Conservation (phyloP, 2,329 filamentous ascomycete species). For the Botryosphaeria agaves region DNA sequence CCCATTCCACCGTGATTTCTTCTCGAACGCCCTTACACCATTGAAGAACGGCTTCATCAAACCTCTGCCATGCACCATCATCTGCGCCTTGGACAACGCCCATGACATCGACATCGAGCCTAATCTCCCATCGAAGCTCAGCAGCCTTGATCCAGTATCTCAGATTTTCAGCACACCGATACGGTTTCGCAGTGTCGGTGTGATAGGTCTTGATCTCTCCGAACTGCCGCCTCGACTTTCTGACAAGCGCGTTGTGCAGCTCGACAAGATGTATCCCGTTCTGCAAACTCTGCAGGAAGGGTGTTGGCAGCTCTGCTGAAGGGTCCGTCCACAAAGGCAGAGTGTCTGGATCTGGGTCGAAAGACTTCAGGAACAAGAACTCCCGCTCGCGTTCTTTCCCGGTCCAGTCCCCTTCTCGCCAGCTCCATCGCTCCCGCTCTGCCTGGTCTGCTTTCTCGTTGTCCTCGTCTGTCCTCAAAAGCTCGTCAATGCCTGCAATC, state of each 20-base stretch:
- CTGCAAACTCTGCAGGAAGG: slow-evolving; percentile 56
- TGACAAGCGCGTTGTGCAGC: slow-evolving; percentile 78
- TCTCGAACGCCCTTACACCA: slow-evolving; percentile 74
- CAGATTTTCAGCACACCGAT: slow-evolving; percentile 83
- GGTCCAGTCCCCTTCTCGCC: slow-evolving; percentile 57
- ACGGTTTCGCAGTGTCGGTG: slow-evolving; percentile 86
- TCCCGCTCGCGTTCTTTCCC: slow-evolving; percentile 68
- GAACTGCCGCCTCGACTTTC: slow-evolving; percentile 71
- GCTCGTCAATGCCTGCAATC: slow-evolving; percentile 60
- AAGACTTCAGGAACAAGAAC: slow-evolving; percentile 61
- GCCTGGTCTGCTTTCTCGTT: slow-evolving; percentile 57
- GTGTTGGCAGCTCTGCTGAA: slow-evolving; percentile 42
- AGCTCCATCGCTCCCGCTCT: slow-evolving; percentile 60
- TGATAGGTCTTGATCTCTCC: slow-evolving; percentile 80
- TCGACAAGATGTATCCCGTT: slow-evolving; percentile 69
- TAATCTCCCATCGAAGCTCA: slow-evolving; percentile 81
- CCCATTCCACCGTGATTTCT: slow-evolving; percentile 64
- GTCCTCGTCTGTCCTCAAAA: slow-evolving; percentile 61
- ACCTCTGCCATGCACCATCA: slow-evolving; percentile 55
- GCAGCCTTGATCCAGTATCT: slow-evolving; percentile 94
- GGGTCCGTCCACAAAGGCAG: slow-evolving; percentile 51
- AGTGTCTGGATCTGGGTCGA: slow-evolving; percentile 40
- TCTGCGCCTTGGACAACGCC: slow-evolving; percentile 64
- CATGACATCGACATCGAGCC: slow-evolving; percentile 69
- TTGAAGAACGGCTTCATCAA: slow-evolving; percentile 64